Evolutionary conservation across 441 rosid genomes (phyloP).

Genomic region (Rhodomyrtus psidioides): DNA sequence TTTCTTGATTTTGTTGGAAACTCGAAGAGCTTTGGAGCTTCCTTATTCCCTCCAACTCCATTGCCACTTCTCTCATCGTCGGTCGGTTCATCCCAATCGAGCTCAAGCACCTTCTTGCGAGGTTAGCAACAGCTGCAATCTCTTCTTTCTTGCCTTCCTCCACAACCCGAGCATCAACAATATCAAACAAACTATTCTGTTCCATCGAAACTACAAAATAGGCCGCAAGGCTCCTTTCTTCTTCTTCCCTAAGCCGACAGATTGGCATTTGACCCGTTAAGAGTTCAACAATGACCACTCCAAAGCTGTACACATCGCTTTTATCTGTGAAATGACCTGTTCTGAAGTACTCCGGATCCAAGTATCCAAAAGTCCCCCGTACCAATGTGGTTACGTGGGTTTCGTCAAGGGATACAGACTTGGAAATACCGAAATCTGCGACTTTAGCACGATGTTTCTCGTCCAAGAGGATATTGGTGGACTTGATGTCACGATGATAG

Average conservation of each 20-base stretch:
- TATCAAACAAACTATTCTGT: too few species aligned
- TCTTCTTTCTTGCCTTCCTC: background rate
- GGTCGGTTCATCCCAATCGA: background rate
- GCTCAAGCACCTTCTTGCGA: background rate
- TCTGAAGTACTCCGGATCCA: background rate
- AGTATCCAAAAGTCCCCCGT: background rate
- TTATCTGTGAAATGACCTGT: background rate
- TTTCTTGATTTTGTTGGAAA: too few species aligned
- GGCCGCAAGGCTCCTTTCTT: background rate
- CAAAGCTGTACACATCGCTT: background rate
- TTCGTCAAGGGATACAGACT: background rate
- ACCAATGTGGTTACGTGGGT: background rate
- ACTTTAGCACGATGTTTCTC: background rate
- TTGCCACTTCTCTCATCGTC: too few species aligned
- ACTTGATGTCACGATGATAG: background rate
- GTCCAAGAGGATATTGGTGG: background rate
- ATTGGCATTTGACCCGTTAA: background rate
- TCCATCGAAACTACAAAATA: background rate
- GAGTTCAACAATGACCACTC: background rate
- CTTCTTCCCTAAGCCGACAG: background rate
- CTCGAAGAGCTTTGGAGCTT: background rate
- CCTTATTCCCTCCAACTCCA: background rate
- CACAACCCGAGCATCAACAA: background rate
- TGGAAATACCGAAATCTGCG: background rate
- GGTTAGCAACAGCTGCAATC: background rate